phyloP scores from a whole-genome alignment of 2,329 filamentous ascomycete species.

The Penicillium griseofulvum region DNA sequence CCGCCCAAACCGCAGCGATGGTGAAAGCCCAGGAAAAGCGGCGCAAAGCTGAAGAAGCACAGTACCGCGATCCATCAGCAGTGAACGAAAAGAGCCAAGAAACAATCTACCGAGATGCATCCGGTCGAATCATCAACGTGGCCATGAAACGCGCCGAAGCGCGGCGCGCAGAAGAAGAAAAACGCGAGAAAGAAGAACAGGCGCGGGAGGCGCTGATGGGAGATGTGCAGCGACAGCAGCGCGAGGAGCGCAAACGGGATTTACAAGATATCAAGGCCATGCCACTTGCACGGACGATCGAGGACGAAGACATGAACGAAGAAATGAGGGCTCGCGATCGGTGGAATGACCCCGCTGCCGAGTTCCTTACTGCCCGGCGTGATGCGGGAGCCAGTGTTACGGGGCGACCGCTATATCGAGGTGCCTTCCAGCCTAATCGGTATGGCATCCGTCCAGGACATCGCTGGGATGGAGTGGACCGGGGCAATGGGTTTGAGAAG shows the following conservation, averaged over 20 bases:
- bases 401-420: conserved; percentile 70
- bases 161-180: conserved; percentile 72
- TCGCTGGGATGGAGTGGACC: conserved; percentile 95
- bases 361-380: conserved; percentile 64
- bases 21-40: conserved; percentile 63
- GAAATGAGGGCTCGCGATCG: conserved; percentile 72
- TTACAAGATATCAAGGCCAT: conserved; percentile 80
- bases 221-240: conserved; percentile 74
- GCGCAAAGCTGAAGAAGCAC: conserved; percentile 47
- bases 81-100: conserved; percentile 59
- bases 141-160: conserved; percentile 86
- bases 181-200: conserved; percentile 61
- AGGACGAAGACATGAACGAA: conserved; percentile 81
- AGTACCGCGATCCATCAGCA: conserved; percentile 38
- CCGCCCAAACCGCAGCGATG: conserved; percentile 69
- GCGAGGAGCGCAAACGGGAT: conserved; percentile 62
- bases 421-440: conserved; percentile 80
- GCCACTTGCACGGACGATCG: conserved; percentile 73
- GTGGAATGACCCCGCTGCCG: conserved; percentile 93
- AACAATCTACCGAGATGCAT: conserved; percentile 93
- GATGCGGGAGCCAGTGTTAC: conserved; percentile 45
- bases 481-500: conserved; percentile 88
- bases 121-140: conserved; percentile 89
- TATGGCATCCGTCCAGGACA: conserved; percentile 92
- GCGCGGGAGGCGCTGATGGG: conserved; percentile 73